phyloP scores from a whole-genome alignment of 108 stramenopile genomes.

The Nitzschia inconspicua region DNA sequence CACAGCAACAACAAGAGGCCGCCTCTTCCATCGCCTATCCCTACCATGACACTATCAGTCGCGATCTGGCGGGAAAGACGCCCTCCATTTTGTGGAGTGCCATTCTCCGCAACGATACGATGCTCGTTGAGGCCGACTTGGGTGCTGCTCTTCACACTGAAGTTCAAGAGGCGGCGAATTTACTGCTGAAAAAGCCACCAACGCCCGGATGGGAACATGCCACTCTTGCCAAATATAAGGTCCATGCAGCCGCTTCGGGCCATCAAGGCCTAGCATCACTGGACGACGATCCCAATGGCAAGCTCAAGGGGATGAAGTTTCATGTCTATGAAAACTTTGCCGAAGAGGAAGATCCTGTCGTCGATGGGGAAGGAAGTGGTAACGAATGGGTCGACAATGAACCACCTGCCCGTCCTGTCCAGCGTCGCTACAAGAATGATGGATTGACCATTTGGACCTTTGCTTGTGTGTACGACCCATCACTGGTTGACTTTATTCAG shows the following conservation, averaged over 20 bases:
- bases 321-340: conserved; percentile 47
- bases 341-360: too few species aligned
- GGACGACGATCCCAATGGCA: background rate
- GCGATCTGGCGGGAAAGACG: too few species aligned
- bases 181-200: conserved; percentile 44
- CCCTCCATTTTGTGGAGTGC: conserved; percentile 48
- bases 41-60: too few species aligned
- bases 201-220: conserved; percentile 67
- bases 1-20: too few species aligned
- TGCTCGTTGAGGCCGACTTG: conserved; percentile 51
- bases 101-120: conserved; percentile 45
- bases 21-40: too few species aligned
- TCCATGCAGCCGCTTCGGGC: background rate
- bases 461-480: conserved; percentile 49
- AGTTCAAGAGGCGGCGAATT: conserved; percentile 40
- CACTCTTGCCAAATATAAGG: conserved; percentile 4
- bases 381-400: background rate
- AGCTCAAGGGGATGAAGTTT: conserved; percentile 57
- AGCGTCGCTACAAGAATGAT: background rate
- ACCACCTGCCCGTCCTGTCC: background rate
- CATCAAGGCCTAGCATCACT: too few species aligned
- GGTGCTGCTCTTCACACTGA: conserved; percentile 14
- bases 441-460: conserved; percentile 52
- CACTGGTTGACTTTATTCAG: conserved; percentile 18
- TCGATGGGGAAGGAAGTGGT: too few species aligned